A percentile compares a stretch with the other conserved stretches of the same genome.
phyloP scores from a whole-genome alignment of 2,329 filamentous ascomycete species.

The Paradendryphiella salina region DNA sequence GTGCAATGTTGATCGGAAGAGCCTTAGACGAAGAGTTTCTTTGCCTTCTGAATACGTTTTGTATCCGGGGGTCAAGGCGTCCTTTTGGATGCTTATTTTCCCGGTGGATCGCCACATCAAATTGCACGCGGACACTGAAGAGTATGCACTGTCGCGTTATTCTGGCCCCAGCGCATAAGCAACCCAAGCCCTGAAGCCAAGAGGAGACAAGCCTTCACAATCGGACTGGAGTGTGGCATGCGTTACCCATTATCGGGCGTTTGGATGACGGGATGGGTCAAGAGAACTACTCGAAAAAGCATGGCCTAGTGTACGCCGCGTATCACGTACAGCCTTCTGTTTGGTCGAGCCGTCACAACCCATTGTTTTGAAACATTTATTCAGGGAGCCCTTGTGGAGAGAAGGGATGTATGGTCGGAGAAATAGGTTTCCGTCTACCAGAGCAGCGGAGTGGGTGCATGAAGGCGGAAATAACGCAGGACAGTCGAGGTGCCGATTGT shows the following conservation, averaged over 20 bases:
- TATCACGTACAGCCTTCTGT: neutral
- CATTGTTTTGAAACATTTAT: neutral
- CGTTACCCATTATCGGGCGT: too few relatives aligned
- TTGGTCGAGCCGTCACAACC: neutral
- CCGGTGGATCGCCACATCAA: neutral
- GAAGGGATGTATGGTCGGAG: slow-evolving; percentile 3
- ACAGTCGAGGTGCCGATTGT: too few relatives aligned
- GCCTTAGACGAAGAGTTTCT: neutral
- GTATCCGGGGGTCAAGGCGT: neutral
- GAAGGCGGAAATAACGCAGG: too few relatives aligned
- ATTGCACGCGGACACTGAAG: neutral
- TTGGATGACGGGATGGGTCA: too few relatives aligned
- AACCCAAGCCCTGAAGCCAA: slow-evolving; percentile 27
- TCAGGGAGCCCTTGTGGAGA: neutral
- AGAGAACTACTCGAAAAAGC: too few relatives aligned
- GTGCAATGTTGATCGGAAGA: too few relatives aligned
- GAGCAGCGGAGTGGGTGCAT: too few relatives aligned
- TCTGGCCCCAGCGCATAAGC: slow-evolving; percentile 16
- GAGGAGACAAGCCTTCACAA: slow-evolving; percentile 18
- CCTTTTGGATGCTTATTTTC: slow-evolving; percentile 4
- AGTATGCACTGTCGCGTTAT: neutral
- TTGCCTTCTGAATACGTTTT: neutral
- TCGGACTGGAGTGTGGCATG: neutral
- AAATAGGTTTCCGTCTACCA: slow-evolving; percentile 11
- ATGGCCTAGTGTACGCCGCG: too few relatives aligned